Base-by-base conservation (phyloP, 768 basidiomycete species). In the Lactifluus piperatus region DNA sequence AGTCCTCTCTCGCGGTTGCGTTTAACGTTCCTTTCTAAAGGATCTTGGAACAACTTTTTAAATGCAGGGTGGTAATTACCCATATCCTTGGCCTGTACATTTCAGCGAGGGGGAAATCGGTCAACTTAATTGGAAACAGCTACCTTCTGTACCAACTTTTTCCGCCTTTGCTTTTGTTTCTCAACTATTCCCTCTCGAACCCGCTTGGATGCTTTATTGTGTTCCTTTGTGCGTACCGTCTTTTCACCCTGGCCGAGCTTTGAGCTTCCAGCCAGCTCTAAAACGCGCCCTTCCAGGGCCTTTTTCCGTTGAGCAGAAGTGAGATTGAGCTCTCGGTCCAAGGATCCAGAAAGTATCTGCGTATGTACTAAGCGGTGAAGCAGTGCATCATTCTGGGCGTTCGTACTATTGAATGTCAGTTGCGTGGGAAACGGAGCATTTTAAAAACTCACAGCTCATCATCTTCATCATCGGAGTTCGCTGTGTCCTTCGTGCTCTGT, bases 51-150 rank as follows among this genome's bases (percentile, higher is more conserved):
- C 7, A 85, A 62, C 58, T 79, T 82, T 70, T 91, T 93, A 55
- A 92, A 73, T 4, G 78, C 75, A 39, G 87, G 89, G 65, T 93
- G 89, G 68, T 91, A 93, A 69, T 91, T 92, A 18, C 91, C 91
- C 61, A 88, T 62, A 62, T 87, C 80, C 72, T 91, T 93, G 5
- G 89, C 88, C 91, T 93, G 64, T 29, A 39, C 46, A 48, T 8
- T 34, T 50, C 20, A 4, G 29, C 24, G 14, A 62, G 43, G 20
- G 30, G 56, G 62, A 2, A 50, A 43, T 54, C 18, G 5, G 20
- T 41, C 29, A n/a, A 57, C 9, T 29, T 16, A 43, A 44, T 7
- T 56, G 34, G n/a, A 20, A 51, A 32, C 4, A 66, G 69, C 44
- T 44, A 90, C 91, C 82, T 91, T 86, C 67, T 88, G 83, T 8